phyloP scores from a whole-genome alignment of 2,329 filamentous ascomycete genomes.

The Colletotrichum graminicola region DNA sequence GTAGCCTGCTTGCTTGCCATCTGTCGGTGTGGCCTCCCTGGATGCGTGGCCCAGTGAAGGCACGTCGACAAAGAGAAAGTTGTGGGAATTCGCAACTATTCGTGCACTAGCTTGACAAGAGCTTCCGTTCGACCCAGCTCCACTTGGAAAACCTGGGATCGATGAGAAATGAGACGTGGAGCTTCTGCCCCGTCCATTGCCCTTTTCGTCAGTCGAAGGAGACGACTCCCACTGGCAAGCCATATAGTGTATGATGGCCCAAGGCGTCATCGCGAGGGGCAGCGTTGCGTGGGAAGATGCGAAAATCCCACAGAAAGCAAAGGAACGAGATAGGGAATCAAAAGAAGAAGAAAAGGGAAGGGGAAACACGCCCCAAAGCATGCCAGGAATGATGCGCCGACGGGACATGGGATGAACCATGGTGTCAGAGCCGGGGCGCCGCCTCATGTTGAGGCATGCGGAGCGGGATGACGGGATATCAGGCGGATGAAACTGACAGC shows the following conservation, averaged over 20 bases:
- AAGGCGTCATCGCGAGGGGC: conserved; percentile 22
- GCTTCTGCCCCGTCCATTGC: conserved; percentile 20
- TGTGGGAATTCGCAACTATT: conserved; percentile 8
- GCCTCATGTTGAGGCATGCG: conserved; percentile 4
- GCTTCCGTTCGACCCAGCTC: conserved; percentile 5
- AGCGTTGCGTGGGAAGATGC: conserved; percentile 7
- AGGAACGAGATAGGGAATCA: background rate
- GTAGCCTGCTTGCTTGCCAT: background rate
- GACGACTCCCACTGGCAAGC: conserved; percentile 19
- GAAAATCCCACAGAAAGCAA: conserved; percentile 12
- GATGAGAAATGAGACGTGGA: conserved; percentile 37
- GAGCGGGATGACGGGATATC: conserved; percentile 1
- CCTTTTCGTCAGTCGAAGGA: conserved; percentile 21
- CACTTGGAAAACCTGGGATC: conserved; percentile 27
- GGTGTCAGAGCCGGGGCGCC: conserved; percentile 15
- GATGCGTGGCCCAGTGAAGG: conserved; percentile 2
- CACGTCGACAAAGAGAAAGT: background rate
- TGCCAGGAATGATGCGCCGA: conserved; percentile 8
- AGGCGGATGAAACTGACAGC: background rate
- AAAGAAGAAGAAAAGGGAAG: background rate
- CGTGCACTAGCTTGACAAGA: conserved; percentile 4
- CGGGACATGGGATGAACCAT: conserved; percentile 28
- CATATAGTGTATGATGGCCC: conserved; percentile 3
- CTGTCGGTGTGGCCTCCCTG: background rate
- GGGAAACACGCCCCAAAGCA: background rate